These are phyloP conservation scores for Spathaspora gorwiae DNA, from an alignment of 805 yeast species.

Conservation along the genomic window DNA sequence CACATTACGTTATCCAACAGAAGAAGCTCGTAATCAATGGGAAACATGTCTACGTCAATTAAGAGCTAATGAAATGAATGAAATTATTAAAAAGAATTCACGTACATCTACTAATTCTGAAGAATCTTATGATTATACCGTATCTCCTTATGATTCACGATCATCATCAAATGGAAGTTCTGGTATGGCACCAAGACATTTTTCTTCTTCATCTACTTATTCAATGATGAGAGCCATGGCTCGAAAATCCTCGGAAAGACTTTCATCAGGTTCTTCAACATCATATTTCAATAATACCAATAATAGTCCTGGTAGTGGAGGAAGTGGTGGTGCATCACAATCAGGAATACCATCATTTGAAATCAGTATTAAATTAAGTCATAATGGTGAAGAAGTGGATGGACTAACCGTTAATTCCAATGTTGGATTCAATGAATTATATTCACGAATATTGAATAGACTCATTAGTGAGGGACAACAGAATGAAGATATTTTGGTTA, in stretches of 20 bases:
- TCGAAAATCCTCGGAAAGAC: slow-evolving; percentile 17
- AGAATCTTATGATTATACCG: slow-evolving; percentile 12
- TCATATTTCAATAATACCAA: slow-evolving; percentile 3
- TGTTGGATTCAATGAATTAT: slow-evolving; percentile 47
- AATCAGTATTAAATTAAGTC: slow-evolving; percentile 26
- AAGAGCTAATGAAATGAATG: slow-evolving; percentile 38
- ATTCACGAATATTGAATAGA: slow-evolving; percentile 54
- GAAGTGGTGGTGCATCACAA: slow-evolving; percentile 8
- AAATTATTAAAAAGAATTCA: not conserved
- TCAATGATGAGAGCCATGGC: slow-evolving; percentile 37
- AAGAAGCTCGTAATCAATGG: slow-evolving; percentile 84
- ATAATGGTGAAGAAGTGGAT: slow-evolving; percentile 29
- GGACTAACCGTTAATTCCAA: slow-evolving; percentile 22
- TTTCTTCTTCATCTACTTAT: slow-evolving; percentile 39
- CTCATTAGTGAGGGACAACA: slow-evolving; percentile 49
- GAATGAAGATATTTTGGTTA: slow-evolving; percentile 46
- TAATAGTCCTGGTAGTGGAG: slow-evolving; percentile 14
- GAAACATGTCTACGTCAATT: slow-evolving; percentile 55
- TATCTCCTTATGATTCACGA: slow-evolving; percentile 14
- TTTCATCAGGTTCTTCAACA: slow-evolving; percentile 14
- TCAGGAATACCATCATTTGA: slow-evolving; percentile 5
- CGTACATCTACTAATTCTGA: slow-evolving; percentile 28
- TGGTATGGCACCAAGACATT: slow-evolving; percentile 30
- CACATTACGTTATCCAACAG: slow-evolving; percentile 74
- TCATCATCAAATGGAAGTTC: slow-evolving; percentile 17